A percentile compares a stretch with the other conserved stretches of the same genome.
Conservation (phyloP, 805 yeast species). For the Starmerella geochares region DNA sequence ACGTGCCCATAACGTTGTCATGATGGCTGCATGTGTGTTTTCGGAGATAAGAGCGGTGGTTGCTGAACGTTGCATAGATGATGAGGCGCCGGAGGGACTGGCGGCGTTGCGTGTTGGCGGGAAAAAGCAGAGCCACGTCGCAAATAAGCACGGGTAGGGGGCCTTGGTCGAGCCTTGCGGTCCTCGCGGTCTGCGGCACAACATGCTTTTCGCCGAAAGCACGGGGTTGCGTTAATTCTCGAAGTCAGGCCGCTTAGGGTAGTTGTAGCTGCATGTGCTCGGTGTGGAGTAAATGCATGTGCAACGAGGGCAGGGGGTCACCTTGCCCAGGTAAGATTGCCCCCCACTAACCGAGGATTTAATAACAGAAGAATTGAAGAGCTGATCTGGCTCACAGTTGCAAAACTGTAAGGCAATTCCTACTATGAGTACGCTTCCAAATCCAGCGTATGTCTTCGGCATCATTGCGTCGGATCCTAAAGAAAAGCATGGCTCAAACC, state of each 20-base stretch:
- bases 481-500: not conserved
- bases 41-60: too few relatives aligned
- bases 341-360: constrained; percentile 3
- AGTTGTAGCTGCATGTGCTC: not conserved
- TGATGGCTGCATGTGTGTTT: not conserved
- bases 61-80: too few relatives aligned
- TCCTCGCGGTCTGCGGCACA: too few relatives aligned
- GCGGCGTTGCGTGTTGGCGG: too few relatives aligned
- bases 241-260: not conserved
- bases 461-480: not conserved
- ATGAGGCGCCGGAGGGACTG: too few relatives aligned
- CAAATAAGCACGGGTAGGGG: too few relatives aligned
- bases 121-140: too few relatives aligned
- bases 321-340: not conserved
- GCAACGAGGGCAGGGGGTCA: not conserved
- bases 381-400: too few relatives aligned
- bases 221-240: not conserved
- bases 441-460: not conserved
- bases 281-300: constrained; percentile 4
- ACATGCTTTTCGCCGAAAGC: too few relatives aligned
- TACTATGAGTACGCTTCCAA: not conserved
- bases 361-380: not conserved
- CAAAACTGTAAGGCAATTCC: too few relatives aligned
- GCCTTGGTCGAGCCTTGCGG: too few relatives aligned
- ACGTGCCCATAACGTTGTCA: not conserved